Conservation (phyloP, 768 basidiomycete genomes). For the Hirschioporus abietinus region DNA sequence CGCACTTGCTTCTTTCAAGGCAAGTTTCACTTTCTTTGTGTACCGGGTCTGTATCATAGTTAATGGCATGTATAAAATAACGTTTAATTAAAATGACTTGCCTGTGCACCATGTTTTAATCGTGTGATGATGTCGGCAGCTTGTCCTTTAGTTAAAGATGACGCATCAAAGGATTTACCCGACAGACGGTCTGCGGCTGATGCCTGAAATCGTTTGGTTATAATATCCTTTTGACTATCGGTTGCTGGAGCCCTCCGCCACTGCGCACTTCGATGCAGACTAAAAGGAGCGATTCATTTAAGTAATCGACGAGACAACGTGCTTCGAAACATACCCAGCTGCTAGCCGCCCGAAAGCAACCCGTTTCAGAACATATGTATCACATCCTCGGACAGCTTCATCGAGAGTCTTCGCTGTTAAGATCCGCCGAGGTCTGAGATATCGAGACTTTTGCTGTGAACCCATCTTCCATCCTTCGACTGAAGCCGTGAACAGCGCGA, state of each 20-base stretch:
- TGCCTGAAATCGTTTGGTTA: conserved; percentile 43
- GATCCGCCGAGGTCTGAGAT: conserved; percentile 45
- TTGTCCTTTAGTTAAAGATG: conserved; percentile 63
- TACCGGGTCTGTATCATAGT: conserved; percentile 41
- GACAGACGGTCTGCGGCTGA: background rate
- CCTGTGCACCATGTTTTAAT: conserved; percentile 71
- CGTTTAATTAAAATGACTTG: conserved; percentile 21
- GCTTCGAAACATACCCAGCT: conserved; percentile 39
- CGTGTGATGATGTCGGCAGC: conserved; percentile 77
- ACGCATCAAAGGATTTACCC: background rate
- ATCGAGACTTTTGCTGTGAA: conserved; percentile 45
- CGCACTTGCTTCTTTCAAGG: conserved; percentile 28
- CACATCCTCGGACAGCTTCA: conserved; percentile 62
- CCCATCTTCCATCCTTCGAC: conserved; percentile 39
- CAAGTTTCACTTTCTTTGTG: conserved; percentile 43
- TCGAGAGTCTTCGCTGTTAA: conserved; percentile 47
- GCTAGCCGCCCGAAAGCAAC: conserved; percentile 46
- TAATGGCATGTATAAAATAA: conserved; percentile 6
- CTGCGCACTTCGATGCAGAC: conserved; percentile 55
- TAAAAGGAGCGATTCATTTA: conserved; percentile 20
- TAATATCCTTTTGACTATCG: conserved; percentile 49
- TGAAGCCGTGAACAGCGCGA: conserved; percentile 51
- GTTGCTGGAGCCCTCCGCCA: conserved; percentile 67
- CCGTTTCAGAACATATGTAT: conserved; percentile 56
- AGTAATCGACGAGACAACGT: background rate